Percentiles rank a stretch among this genome's conserved stretches.
These are phyloP conservation scores for Plasmodium cynomolgi DNA, from an alignment of 169 alveolate genomes.

Conservation along the genomic window DNA sequence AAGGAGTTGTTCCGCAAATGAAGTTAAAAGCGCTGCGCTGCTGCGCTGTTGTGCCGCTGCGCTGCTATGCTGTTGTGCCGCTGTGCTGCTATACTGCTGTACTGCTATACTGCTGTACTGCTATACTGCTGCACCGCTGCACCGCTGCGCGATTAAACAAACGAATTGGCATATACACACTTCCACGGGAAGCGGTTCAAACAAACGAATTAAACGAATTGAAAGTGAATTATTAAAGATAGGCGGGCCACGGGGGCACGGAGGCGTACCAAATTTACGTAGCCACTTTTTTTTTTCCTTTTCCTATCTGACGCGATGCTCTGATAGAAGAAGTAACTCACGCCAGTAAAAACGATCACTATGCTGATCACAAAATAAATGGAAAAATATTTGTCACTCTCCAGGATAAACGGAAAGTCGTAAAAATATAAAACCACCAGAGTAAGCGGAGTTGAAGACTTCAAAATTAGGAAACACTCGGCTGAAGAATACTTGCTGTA, in stretches of 20 bases:
- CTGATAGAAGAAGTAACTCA: slow-evolving; percentile 69
- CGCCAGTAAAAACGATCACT: slow-evolving; percentile 57
- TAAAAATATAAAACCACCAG: slow-evolving; percentile 55
- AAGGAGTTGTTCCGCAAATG: neutral
- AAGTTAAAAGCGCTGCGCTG: neutral
- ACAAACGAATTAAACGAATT: neutral
- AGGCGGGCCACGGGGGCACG: neutral
- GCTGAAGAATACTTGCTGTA: slow-evolving; percentile 69
- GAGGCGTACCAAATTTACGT: neutral
- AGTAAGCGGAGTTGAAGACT: slow-evolving; percentile 68
- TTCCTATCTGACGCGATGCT: slow-evolving; percentile 1
- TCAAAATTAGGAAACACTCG: slow-evolving; percentile 63
- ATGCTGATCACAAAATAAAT: slow-evolving; percentile 57
- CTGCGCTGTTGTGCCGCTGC: neutral
- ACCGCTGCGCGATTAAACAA: neutral
- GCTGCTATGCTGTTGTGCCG: neutral
- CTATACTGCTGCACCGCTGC: neutral
- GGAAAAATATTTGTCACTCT: slow-evolving; percentile 67
- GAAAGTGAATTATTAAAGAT: neutral
- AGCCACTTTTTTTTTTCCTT: neutral
- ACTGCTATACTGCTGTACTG: neutral
- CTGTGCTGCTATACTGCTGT: neutral
- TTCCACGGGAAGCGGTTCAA: neutral
- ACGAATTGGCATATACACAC: neutral
- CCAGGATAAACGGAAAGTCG: slow-evolving; percentile 55